Conservation (phyloP, 2,329 filamentous ascomycete genomes). For the Aureobasidium sp. region DNA sequence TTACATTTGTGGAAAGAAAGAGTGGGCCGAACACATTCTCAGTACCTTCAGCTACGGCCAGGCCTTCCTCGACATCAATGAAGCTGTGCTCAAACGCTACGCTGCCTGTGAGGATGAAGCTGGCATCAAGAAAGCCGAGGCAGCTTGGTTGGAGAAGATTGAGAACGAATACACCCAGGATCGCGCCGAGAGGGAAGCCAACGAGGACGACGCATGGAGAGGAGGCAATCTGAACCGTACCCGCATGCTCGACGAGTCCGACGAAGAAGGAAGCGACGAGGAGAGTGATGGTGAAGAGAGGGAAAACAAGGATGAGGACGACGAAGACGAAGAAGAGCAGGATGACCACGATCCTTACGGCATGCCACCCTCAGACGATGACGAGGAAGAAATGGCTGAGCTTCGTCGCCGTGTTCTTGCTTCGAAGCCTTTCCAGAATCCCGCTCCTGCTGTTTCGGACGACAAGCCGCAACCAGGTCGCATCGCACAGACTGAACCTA, state of each 20-base stretch:
- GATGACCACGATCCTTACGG: conserved; percentile 60
- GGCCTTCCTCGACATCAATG: conserved; percentile 87
- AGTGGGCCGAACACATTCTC: conserved; percentile 83
- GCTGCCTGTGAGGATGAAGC: conserved; percentile 75
- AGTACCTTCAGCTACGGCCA: conserved; percentile 81
- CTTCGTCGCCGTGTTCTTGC: conserved; percentile 82
- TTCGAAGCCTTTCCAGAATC: conserved; percentile 77
- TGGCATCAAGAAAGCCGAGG: conserved; percentile 74
- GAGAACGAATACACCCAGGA: conserved; percentile 83
- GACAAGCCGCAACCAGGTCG: conserved; percentile 54
- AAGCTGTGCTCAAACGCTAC: conserved; percentile 72
- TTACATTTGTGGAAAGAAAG: conserved; percentile 80
- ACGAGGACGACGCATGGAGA: conserved; percentile 73
- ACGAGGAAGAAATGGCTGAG: conserved; percentile 89
- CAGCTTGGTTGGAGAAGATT: conserved; percentile 80
- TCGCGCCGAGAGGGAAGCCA: conserved; percentile 55
- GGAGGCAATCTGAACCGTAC: conserved; percentile 75
- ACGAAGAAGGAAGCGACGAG: conserved; percentile 37
- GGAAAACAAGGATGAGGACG: conserved; percentile 38
- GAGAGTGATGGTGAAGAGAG: conserved; percentile 39
- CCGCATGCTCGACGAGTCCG: conserved; percentile 45
- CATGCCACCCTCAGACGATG: conserved; percentile 67
- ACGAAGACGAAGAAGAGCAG: conserved; percentile 36
- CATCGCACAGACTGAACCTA: conserved; percentile 50
- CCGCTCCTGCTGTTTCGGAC: conserved; percentile 28